Conservation (phyloP, 345 rosid genomes). For the Crucihimalaya himalaica region DNA sequence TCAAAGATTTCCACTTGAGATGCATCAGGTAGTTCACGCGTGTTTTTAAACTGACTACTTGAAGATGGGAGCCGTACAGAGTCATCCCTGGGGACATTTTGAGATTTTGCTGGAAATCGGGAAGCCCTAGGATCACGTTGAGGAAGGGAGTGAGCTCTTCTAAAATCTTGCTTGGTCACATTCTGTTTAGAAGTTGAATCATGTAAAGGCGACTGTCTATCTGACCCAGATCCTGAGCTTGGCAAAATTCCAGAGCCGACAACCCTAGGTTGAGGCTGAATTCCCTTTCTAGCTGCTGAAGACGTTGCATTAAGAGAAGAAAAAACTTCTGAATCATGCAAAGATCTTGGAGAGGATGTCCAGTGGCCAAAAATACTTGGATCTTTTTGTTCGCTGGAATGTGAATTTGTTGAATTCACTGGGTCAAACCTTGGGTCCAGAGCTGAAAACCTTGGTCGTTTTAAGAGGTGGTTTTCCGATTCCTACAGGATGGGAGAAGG, state of each 20-base stretch:
- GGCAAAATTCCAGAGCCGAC: constrained; percentile 46
- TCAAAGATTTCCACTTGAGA: constrained; percentile 45
- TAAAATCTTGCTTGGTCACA: constrained; percentile 37
- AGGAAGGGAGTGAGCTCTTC: constrained; percentile 47
- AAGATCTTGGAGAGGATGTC: constrained; percentile 47
- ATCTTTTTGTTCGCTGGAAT: constrained; percentile 62
- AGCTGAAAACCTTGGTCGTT: constrained; percentile 46
- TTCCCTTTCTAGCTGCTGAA: constrained; percentile 49
- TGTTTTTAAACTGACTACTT: constrained; percentile 36
- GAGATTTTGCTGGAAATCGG: constrained; percentile 50
- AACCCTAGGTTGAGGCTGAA: constrained; percentile 48
- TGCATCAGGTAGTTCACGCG: constrained; percentile 48
- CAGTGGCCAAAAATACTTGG: constrained; percentile 40
- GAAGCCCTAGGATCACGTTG: constrained; percentile 54
- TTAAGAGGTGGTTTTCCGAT: constrained; percentile 51
- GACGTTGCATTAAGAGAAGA: constrained; percentile 52
- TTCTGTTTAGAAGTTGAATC: constrained; percentile 54
- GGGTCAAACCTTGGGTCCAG: constrained; percentile 49
- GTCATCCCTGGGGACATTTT: constrained; percentile 40
- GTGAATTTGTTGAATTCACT: constrained; percentile 48
- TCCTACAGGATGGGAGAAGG: constrained; percentile 52
- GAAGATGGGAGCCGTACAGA: constrained; percentile 36
- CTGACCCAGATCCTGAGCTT: constrained; percentile 46
- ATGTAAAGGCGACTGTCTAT: constrained; percentile 52
- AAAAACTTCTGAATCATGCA: constrained; percentile 50